Conservation (phyloP, 2,329 filamentous ascomycete genomes). For the Colletotrichum sublineola region DNA sequence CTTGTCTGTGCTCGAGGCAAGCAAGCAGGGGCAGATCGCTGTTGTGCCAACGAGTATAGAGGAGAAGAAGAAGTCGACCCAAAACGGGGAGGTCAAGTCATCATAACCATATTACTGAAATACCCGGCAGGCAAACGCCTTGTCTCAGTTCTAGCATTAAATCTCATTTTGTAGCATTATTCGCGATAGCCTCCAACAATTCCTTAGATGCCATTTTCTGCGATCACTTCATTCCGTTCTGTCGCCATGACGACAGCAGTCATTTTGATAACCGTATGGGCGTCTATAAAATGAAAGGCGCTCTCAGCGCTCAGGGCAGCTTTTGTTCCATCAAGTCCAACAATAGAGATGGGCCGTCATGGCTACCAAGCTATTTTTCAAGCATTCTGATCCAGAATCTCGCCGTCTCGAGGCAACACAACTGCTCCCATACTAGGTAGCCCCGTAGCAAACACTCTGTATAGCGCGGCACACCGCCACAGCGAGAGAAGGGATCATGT, state of each 20-base stretch:
- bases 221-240: background rate
- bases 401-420: constrained; percentile 11
- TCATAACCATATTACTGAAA: constrained; percentile 37
- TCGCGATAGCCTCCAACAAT: background rate
- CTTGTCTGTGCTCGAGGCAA: constrained; percentile 33
- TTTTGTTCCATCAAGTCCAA: background rate
- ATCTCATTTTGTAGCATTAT: constrained; percentile 32
- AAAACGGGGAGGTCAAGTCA: constrained; percentile 28
- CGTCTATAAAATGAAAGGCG: background rate
- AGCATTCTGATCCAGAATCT: background rate
- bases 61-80: constrained; percentile 20
- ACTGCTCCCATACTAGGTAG: constrained; percentile 2
- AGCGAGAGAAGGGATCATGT: background rate
- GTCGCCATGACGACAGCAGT: background rate
- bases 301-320: background rate
- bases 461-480: background rate
- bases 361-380: background rate
- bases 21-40: background rate
- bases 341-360: background rate
- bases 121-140: constrained; percentile 39
- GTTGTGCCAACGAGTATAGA: background rate
- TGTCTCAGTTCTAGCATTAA: constrained; percentile 37
- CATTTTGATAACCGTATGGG: background rate
- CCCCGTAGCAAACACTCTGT: background rate
- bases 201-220: background rate